Conservation (phyloP, 1,284 basidiomycete genomes). For the Microbotryum scabiosae region DNA sequence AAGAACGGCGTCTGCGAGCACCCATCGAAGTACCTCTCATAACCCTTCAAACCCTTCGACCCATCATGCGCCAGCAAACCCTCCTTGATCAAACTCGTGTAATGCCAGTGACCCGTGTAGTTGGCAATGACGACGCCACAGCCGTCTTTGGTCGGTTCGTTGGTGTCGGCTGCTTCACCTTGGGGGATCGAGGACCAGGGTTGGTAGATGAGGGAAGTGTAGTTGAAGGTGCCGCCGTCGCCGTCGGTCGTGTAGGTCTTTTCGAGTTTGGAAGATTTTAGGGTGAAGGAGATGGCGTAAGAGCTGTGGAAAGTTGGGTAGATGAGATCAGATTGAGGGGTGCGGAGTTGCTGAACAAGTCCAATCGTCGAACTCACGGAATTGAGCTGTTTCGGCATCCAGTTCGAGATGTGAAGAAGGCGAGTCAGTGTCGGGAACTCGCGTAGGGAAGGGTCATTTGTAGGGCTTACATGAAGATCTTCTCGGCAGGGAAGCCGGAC, state of each 20-base stretch:
- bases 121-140: slow-evolving; percentile 11
- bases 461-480: neutral
- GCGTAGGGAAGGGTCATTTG: too few relatives aligned
- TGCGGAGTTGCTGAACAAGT: too few relatives aligned
- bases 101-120: slow-evolving; percentile 23
- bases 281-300: slow-evolving; percentile 27
- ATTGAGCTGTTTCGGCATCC: slow-evolving; percentile 10
- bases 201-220: slow-evolving; percentile 16
- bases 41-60: slow-evolving; percentile 11
- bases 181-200: slow-evolving; percentile 6
- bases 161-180: slow-evolving; percentile 16
- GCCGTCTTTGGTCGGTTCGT: slow-evolving; percentile 7
- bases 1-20: slow-evolving; percentile 24
- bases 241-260: neutral
- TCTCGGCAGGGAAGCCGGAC: neutral
- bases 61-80: slow-evolving; percentile 14
- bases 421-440: neutral
- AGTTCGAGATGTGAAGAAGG: neutral
- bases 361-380: too few relatives aligned
- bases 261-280: slow-evolving; percentile 11
- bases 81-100: slow-evolving; percentile 6
- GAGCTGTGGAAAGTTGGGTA: neutral
- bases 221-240: slow-evolving; percentile 5
- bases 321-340: too few relatives aligned
- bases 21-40: slow-evolving; percentile 12